Percentiles rank a stretch among this genome's conserved stretches.
These are phyloP conservation scores for Eutrema japonicum DNA, from an alignment of 345 rosid genomes.

Conservation along the genomic window DNA sequence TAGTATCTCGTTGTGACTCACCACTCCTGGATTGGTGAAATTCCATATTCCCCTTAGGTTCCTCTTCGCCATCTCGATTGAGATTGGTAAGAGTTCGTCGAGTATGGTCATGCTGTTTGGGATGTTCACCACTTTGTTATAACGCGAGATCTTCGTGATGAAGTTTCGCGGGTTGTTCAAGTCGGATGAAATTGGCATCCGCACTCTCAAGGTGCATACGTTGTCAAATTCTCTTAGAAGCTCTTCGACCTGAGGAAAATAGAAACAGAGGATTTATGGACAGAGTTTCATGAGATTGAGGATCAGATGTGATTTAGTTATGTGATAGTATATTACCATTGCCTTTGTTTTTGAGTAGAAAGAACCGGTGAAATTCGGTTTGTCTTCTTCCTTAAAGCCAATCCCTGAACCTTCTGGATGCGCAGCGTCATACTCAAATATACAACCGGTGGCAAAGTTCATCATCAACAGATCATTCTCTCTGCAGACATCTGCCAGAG, in stretches of 20 bases:
- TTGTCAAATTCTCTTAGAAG: constrained; percentile 84
- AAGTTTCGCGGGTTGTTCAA: constrained; percentile 85
- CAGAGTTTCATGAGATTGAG: constrained; percentile 9
- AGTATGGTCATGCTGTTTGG: constrained; percentile 93
- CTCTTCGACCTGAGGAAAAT: constrained; percentile 75
- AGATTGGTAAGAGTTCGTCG: constrained; percentile 83
- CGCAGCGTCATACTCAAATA: constrained; percentile 81
- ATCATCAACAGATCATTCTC: constrained; percentile 74
- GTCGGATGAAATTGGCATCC: constrained; percentile 97
- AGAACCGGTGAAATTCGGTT: constrained; percentile 78
- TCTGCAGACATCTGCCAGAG: constrained; percentile 84
- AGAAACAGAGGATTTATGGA: neutral
- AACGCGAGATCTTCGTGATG: constrained; percentile 90
- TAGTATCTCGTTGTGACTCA: constrained; percentile 89
- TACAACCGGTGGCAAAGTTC: constrained; percentile 91
- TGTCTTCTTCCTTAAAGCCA: constrained; percentile 81
- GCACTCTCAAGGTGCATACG: constrained; percentile 87
- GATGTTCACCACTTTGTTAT: constrained; percentile 87
- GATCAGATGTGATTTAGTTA: constrained; percentile 5
- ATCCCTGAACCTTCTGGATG: constrained; percentile 87
- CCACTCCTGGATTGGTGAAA: constrained; percentile 92
- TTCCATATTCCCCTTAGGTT: constrained; percentile 88
- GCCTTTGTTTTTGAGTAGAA: constrained; percentile 90
- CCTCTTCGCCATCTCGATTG: constrained; percentile 91
- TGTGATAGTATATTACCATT: constrained; percentile 52